Percentiles rank a stretch among this genome's conserved stretches.
Conservation (phyloP, 352 stramenopile genomes). For the Pythium phragmiticola region DNA sequence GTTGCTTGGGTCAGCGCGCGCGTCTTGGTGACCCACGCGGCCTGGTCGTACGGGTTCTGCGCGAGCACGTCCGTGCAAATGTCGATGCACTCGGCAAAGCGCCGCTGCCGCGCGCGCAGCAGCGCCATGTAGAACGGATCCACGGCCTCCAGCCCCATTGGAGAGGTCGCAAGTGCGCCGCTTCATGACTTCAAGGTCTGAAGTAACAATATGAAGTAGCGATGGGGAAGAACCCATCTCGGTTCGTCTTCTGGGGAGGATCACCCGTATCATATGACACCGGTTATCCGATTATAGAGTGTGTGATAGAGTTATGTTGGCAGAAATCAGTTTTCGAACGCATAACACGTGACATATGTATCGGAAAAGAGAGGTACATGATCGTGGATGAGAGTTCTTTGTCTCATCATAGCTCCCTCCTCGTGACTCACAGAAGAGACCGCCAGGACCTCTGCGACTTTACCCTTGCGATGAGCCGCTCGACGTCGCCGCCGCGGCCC, state of each 20-base stretch:
- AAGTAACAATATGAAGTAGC: slow-evolving; percentile 32
- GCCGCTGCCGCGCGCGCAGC: slow-evolving; percentile 67
- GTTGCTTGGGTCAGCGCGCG: slow-evolving; percentile 86
- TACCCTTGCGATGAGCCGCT: slow-evolving; percentile 5
- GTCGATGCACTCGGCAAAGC: slow-evolving; percentile 80
- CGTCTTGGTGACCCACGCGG: slow-evolving; percentile 90
- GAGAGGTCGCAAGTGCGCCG: background rate
- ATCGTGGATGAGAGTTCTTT: no score
- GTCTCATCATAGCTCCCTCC: no score
- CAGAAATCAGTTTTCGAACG: no score
- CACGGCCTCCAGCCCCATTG: slow-evolving; percentile 57
- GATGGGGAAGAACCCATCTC: background rate
- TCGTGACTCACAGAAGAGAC: background rate
- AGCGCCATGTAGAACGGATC: slow-evolving; percentile 89
- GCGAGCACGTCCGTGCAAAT: slow-evolving; percentile 83
- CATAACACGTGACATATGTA: no score
- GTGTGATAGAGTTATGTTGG: no score
- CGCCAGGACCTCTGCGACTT: background rate
- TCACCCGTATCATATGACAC: no score
- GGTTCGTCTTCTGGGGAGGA: no score
- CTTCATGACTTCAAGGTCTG: slow-evolving; percentile 28
- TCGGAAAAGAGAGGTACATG: no score
- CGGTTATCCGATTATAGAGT: no score
- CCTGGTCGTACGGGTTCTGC: slow-evolving; percentile 87
- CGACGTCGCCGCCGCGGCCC: slow-evolving; percentile 16